Evolutionary conservation across 2,329 filamentous ascomycete genomes (phyloP).

Genomic region (Pseudogymnoascus destructans): DNA sequence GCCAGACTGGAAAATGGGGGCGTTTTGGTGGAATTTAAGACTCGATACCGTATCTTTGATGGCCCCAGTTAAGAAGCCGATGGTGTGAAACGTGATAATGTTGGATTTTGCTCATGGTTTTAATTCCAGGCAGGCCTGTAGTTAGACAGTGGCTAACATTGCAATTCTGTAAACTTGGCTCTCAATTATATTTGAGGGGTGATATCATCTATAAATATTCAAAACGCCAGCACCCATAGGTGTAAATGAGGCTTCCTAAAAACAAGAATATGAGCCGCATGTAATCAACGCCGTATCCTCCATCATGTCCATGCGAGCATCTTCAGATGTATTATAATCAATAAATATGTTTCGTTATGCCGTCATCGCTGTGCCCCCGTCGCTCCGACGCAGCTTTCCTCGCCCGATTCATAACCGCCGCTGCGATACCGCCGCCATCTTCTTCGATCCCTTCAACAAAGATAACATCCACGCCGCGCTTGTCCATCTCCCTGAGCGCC

Average conservation of each 20-base stretch:
- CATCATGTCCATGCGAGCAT: neutral
- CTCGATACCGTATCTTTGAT: constrained; percentile 4
- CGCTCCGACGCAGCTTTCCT: constrained; percentile 54
- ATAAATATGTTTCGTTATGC: neutral
- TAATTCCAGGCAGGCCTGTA: neutral
- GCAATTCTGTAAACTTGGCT: neutral
- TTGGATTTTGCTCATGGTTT: neutral
- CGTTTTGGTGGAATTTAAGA: constrained; percentile 10
- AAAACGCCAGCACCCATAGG: neutral
- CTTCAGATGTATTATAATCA: neutral
- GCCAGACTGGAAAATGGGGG: constrained; percentile 5
- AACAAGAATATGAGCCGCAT: neutral
- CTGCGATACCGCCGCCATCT: constrained; percentile 67
- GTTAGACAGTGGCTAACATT: neutral
- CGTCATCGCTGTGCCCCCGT: neutral
- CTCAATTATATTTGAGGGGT: neutral
- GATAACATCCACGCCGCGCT: constrained; percentile 65
- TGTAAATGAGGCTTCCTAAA: neutral
- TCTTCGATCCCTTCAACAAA: constrained; percentile 73
- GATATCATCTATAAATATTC: neutral
- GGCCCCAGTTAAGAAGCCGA: neutral
- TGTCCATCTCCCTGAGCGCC: constrained; percentile 73
- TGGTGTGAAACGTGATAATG: neutral
- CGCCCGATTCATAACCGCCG: constrained; percentile 74
- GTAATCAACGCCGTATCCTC: neutral